Percentiles rank a stretch among this genome's conserved stretches.
These are phyloP conservation scores for Rhizopogon vesiculosus DNA, from an alignment of 768 basidiomycete species.

Conservation along the genomic window DNA sequence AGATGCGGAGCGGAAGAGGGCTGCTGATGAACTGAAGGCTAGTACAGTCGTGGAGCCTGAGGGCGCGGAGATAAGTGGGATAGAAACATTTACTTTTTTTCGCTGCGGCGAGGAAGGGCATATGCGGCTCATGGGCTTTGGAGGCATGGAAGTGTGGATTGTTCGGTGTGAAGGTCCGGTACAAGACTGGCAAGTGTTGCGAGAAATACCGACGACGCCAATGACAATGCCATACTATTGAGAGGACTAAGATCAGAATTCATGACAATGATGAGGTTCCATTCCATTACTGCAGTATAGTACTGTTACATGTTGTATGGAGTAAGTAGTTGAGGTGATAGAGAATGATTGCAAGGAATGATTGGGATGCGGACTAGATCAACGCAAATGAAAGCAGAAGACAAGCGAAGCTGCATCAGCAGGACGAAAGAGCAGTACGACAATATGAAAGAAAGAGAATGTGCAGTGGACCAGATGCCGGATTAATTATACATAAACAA, in stretches of 20 bases:
- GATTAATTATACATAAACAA: neutral
- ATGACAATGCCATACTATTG: no score
- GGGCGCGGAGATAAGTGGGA: constrained; percentile 21
- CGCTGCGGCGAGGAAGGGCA: constrained; percentile 14
- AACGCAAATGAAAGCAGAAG: constrained; percentile 6
- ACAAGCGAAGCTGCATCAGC: neutral
- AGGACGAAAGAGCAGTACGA: neutral
- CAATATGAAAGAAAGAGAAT: neutral
- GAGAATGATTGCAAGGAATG: neutral
- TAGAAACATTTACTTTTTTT: constrained; percentile 18
- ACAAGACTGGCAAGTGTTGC: constrained; percentile 49
- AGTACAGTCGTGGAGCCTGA: constrained; percentile 31
- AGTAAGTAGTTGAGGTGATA: neutral
- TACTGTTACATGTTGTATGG: neutral
- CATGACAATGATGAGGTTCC: neutral
- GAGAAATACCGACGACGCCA: constrained; percentile 24
- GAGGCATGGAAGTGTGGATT: constrained; percentile 52
- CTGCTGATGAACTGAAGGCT: constrained; percentile 37
- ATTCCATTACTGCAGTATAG: neutral
- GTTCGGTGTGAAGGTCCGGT: constrained; percentile 58
- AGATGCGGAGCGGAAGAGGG: constrained; percentile 43
- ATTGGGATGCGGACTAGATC: constrained; percentile 9
- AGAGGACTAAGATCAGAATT: neutral
- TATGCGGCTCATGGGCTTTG: constrained; percentile 37
- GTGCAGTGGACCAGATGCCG: neutral